Conservation (phyloP, 177 flowering plant species). For the Vitis hybrid region DNA sequence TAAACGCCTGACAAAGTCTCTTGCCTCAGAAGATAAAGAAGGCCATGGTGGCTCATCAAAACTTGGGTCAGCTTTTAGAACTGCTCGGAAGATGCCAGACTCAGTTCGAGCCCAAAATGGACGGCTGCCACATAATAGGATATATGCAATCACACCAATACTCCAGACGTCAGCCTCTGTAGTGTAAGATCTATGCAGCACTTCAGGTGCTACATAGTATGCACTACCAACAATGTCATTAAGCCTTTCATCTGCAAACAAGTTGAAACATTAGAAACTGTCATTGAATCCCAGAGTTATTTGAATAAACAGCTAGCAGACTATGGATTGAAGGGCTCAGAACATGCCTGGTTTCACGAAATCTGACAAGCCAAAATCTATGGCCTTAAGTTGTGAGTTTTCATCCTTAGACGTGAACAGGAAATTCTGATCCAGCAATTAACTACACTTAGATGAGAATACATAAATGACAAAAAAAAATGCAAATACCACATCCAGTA, state of each 20-base stretch:
- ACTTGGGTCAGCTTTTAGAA: slow-evolving; percentile 84
- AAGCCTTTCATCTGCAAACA: slow-evolving; percentile 53
- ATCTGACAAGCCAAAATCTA: slow-evolving; percentile 65
- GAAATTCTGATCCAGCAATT: slow-evolving; percentile 44
- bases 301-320: slow-evolving; percentile 3
- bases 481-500: background rate
- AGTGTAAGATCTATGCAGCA: slow-evolving; percentile 78
- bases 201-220: slow-evolving; percentile 95
- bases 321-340: background rate
- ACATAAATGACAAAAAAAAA: background rate
- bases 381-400: slow-evolving; percentile 48
- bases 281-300: background rate
- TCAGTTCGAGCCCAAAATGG: slow-evolving; percentile 99
- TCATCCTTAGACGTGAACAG: slow-evolving; percentile 52
- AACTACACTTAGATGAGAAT: slow-evolving; percentile 19
- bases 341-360: slow-evolving; percentile 54
- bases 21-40: slow-evolving; percentile 68
- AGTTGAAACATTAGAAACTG: slow-evolving; percentile 1
- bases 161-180: slow-evolving; percentile 99
- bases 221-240: slow-evolving; percentile 76
- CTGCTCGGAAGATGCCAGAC: slow-evolving; percentile 87
- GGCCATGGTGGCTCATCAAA: slow-evolving; percentile 95
- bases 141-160: slow-evolving; percentile 88
- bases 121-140: slow-evolving; percentile 86
- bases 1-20: slow-evolving; percentile 79